Evolutionary conservation across 305 asterid species (phyloP).

Genomic region (Fraxinus ornus): DNA sequence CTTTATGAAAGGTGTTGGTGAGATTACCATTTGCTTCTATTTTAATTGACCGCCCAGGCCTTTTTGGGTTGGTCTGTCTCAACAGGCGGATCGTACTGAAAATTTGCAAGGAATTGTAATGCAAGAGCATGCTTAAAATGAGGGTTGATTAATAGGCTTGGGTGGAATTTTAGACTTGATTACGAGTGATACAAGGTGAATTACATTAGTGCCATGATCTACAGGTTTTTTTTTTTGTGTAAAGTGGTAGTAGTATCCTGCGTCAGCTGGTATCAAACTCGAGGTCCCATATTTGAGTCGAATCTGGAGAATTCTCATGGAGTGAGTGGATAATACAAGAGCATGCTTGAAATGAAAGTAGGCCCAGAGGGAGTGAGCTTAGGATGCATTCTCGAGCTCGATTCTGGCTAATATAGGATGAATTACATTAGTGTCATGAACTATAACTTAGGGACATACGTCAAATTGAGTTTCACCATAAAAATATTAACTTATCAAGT

Average conservation of each 20-base stretch:
- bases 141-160: neutral
- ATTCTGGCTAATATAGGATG: neutral
- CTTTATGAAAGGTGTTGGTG: neutral
- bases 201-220: neutral
- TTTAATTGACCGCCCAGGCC: neutral
- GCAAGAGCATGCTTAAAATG: neutral
- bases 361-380: neutral
- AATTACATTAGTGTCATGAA: neutral
- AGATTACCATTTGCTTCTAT: neutral
- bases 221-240: neutral
- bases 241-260: neutral
- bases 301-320: neutral
- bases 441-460: neutral
- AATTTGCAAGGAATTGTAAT: neutral
- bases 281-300: neutral
- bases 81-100: neutral
- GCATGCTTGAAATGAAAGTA: neutral
- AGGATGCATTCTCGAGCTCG: neutral
- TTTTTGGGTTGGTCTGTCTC: neutral
- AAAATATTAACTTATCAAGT: too few species aligned
- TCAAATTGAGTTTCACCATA: too few species aligned
- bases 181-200: neutral
- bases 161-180: neutral
- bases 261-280: too few species aligned
- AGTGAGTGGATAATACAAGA: neutral